phyloP scores from a whole-genome alignment of 495 filamentous ascomycete genomes.

The Rusavskia elegans region DNA sequence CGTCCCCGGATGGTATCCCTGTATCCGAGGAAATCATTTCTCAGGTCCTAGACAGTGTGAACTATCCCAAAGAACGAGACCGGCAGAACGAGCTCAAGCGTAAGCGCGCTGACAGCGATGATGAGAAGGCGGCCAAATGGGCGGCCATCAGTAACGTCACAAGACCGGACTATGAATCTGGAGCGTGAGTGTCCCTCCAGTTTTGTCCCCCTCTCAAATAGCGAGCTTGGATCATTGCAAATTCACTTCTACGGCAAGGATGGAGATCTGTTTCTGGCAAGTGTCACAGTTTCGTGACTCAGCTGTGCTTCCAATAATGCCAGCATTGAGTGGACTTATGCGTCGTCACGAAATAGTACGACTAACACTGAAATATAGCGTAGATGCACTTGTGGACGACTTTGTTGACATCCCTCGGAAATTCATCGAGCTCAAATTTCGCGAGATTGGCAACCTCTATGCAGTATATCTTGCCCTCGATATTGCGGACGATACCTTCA shows the following conservation, averaged over 20 bases:
- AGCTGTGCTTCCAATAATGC: not conserved
- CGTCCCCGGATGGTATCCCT: not conserved
- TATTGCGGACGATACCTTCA: conserved; percentile 20
- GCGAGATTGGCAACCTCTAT: conserved; percentile 24
- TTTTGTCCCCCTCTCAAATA: too few relatives aligned
- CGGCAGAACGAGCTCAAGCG: conserved; percentile 21
- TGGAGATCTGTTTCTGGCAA: too few relatives aligned
- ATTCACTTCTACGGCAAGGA: too few relatives aligned
- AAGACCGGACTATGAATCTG: too few relatives aligned
- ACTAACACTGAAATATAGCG: conserved; percentile 11
- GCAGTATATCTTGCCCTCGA: conserved; percentile 27
- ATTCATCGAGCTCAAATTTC: conserved; percentile 28
- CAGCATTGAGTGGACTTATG: not conserved
- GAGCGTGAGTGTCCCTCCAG: too few relatives aligned
- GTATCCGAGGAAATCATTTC: conserved; percentile 21
- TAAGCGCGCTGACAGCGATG: conserved; percentile 24
- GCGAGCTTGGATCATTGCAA: too few relatives aligned
- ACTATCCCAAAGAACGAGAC: conserved; percentile 32
- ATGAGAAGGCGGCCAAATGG: conserved; percentile 21
- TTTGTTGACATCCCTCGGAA: conserved; percentile 28
- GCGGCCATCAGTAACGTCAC: conserved; percentile 7
- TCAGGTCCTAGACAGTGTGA: conserved; percentile 24
- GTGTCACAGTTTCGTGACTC: too few relatives aligned
- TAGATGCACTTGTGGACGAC: conserved; percentile 26
- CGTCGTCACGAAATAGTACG: not conserved